These are phyloP conservation scores for Calonectria pauciramosa DNA, from an alignment of 2,329 filamentous ascomycete genomes.

Conservation along the genomic window DNA sequence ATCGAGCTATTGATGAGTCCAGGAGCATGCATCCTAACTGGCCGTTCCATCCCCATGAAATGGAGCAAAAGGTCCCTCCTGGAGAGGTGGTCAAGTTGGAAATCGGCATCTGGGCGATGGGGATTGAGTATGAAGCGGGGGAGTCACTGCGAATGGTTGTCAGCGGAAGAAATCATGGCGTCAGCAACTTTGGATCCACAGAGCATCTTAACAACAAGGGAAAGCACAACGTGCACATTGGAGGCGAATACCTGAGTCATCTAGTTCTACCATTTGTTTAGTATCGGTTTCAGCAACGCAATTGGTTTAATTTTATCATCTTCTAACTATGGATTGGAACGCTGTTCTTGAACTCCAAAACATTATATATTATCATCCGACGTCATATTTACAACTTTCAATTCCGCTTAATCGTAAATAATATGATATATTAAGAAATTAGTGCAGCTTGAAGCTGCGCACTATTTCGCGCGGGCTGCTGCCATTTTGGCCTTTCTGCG, in stretches of 20 bases:
- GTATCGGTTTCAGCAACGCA: not conserved
- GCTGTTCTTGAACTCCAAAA: not conserved
- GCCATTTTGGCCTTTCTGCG: slow-evolving; percentile 1
- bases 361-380: not conserved
- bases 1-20: slow-evolving; percentile 38
- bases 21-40: slow-evolving; percentile 46
- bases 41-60: slow-evolving; percentile 43
- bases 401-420: not conserved
- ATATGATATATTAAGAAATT: not conserved
- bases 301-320: not conserved
- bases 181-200: not conserved
- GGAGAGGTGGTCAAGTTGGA: slow-evolving; percentile 44
- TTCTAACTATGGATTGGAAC: not conserved
- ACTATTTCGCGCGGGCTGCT: not conserved
- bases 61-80: slow-evolving; percentile 37
- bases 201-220: not conserved
- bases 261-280: not conserved
- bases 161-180: not conserved
- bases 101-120: slow-evolving; percentile 47
- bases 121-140: slow-evolving; percentile 33
- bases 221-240: not conserved
- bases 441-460: not conserved
- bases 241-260: not conserved
- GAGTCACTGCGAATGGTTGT: not conserved
- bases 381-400: not conserved